Base-by-base conservation (phyloP, 176 grass and related monocot genomes). In the Zea mays region DNA sequence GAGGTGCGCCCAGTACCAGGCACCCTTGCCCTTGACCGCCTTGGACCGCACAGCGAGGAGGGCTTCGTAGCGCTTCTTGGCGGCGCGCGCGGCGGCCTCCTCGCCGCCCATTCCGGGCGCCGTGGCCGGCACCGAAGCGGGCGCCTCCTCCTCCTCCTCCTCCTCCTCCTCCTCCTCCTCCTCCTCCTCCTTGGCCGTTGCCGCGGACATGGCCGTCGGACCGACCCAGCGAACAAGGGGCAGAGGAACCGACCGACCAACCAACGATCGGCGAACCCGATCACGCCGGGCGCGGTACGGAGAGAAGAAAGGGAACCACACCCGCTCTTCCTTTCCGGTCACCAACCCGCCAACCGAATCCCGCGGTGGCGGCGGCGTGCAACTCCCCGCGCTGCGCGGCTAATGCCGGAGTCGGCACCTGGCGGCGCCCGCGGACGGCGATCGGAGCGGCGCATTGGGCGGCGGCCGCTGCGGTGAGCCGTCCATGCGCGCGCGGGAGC, bases 1-100 rank as follows among this genome's bases (percentile, higher is more conserved):
- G 14, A 93, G 91, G 78, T 93, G 91, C 19, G 74, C 82, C 91
- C 88, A 93, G 48, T 93, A 93, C 91, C 91, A 93, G 72, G 91
- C 91, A 70, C 91, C 91, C 82, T 93, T 93, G 61, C 91, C 91
- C 70, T 93, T 93, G 8, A 93, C 64, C 36, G 91, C 88, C 77
- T 90, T 93, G 41, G 91, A 68, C 75, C 91, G 73, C 67, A 93
- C 91, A 1, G 88, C 81, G 82, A 90, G 77, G 42, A 93, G 85
- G 17, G 85, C 79, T 48, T 93, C 91, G 57, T 85, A 93, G 37
- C 91, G 86, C 72, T 90, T 93, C 80, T 93, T 88, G 49, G 77
- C 79, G 20, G 79, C 74, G 50, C 87, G 87, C 33, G 87, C 73
- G 21, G 75, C 85, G 4, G 80, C 76, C 80, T 93, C 91, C 77